Evolutionary conservation across 2,329 filamentous ascomycete species (phyloP).

Genomic region (Diplodia mutila): DNA sequence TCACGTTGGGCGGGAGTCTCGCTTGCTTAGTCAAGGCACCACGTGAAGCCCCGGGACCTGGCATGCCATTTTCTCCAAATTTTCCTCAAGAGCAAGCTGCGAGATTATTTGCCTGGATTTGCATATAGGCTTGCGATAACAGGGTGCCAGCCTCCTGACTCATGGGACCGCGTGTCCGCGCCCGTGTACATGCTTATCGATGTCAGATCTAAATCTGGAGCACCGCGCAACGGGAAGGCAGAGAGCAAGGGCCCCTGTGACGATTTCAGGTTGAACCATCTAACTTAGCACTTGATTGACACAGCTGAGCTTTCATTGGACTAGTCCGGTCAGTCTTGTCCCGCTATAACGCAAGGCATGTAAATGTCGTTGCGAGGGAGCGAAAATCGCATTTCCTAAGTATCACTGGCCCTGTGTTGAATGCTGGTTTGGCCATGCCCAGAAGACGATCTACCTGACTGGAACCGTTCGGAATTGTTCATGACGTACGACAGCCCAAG

Average conservation of each 20-base stretch:
- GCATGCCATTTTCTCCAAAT: not conserved
- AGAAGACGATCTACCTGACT: not conserved
- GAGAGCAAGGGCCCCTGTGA: constrained; percentile 5
- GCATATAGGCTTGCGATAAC: not conserved
- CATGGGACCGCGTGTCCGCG: not conserved
- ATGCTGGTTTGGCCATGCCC: not conserved
- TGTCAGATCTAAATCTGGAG: constrained; percentile 20
- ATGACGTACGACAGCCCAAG: not conserved
- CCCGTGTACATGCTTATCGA: constrained; percentile 16
- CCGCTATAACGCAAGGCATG: not conserved
- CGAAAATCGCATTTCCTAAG: not conserved
- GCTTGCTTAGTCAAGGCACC: constrained; percentile 14
- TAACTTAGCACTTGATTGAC: not conserved
- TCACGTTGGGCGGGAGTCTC: constrained; percentile 9
- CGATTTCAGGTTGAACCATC: not conserved
- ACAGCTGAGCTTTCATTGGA: not conserved
- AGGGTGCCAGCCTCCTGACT: not conserved
- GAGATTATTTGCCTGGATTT: not conserved
- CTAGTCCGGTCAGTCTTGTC: not conserved
- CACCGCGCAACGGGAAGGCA: not conserved
- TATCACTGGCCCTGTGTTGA: not conserved
- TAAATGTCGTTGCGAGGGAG: not conserved
- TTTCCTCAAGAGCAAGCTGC: not conserved
- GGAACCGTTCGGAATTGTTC: not conserved
- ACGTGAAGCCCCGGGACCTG: constrained; percentile 1